These are phyloP conservation scores for Aspergillus clavatus DNA, from an alignment of 2,329 filamentous ascomycete species.

Conservation along the genomic window DNA sequence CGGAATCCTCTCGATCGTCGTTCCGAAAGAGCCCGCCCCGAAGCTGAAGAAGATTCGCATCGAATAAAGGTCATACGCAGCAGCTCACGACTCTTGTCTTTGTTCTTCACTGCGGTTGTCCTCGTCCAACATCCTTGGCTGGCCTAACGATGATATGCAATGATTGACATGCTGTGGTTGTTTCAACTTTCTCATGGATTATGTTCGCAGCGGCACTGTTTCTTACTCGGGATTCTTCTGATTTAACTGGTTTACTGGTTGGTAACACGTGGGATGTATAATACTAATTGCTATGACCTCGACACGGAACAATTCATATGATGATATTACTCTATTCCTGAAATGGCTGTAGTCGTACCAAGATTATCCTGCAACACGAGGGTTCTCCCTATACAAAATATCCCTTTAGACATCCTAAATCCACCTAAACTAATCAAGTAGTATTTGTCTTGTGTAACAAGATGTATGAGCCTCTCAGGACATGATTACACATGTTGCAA, in stretches of 20 bases:
- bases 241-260: background rate
- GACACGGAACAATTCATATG: background rate
- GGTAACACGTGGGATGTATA: background rate
- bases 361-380: too few species aligned
- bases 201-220: background rate
- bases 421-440: too few species aligned
- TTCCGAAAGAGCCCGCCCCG: slow-evolving; percentile 52
- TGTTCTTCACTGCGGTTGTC: background rate
- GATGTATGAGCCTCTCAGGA: too few species aligned
- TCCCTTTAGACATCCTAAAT: too few species aligned
- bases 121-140: background rate
- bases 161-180: too few species aligned
- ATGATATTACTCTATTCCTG: too few species aligned
- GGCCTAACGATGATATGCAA: background rate
- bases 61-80: slow-evolving; percentile 7
- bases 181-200: too few species aligned
- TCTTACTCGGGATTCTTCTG: background rate
- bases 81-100: background rate
- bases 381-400: too few species aligned
- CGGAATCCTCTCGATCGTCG: slow-evolving; percentile 51
- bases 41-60: slow-evolving; percentile 51
- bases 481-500: too few species aligned
- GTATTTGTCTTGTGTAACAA: too few species aligned
- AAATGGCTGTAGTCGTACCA: too few species aligned
- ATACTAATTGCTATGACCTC: background rate